Base-by-base conservation (phyloP, 495 filamentous ascomycete genomes). In the Hypoxylon rickii region DNA sequence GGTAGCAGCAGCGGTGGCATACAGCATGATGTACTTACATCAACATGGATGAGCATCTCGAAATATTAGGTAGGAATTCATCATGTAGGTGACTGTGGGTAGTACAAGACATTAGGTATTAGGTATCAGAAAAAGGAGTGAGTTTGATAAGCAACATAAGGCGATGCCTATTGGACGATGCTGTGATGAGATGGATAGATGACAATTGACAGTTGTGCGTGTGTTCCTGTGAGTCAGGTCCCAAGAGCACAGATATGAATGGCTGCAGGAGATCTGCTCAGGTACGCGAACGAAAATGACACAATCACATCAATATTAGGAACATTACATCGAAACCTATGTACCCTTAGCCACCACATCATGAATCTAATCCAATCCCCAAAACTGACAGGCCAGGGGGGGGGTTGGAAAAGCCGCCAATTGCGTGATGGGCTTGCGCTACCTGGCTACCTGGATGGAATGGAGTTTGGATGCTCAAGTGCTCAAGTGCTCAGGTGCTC, bases 381-480 rank as follows among this genome's bases (percentile, higher is more conserved):
- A 29, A 29, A 29, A 29, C 10, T 29, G 4, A 4, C 38, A 34
- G 11, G 39, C 18, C 44, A 57, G 59, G 53, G 46, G 48, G n/a
- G n/a, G n/a, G n/a, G n/a, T n/a, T n/a, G n/a, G 36, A 43, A 40
- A 45, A 42, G 43, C 48, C 18, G 22, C 59, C 42, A 39, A 58
- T 54, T 62, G 52, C 58, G 58, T 57, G 58, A 49, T 47, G 37
- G 36, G 32, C 13, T 49, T 48, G 58, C 47, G 29, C 51, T 49
- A 57, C 47, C 10, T 26, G 13, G n/a, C n/a, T n/a, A n/a, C n/a
- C n/a, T n/a, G n/a, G n/a, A n/a, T n/a, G 34, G 33, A 47, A 48
- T 16, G 41, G 33, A 58, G 59, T 58, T 49, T 49, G 59, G 58
- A 52, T 51, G 51, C 32, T 56, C 52, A 52, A 52, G 58, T 57